phyloP scores from a whole-genome alignment of 2,329 filamentous ascomycete genomes.

The Scorias spongiosa region DNA sequence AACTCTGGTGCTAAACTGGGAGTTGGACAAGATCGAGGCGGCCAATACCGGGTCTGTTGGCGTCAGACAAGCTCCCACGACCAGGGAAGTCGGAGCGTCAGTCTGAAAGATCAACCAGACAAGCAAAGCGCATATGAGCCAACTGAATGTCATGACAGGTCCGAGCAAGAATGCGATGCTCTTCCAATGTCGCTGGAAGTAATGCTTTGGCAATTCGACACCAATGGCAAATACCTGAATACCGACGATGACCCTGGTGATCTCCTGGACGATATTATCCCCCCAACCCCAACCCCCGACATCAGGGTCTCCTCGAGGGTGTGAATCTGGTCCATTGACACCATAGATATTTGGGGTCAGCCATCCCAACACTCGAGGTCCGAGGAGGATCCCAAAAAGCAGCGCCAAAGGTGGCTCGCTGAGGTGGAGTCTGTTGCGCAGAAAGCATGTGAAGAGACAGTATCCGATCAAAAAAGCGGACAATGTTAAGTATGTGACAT shows the following conservation, averaged over 20 bases:
- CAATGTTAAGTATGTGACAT: constrained; percentile 30
- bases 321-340: constrained; percentile 5
- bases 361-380: constrained; percentile 25
- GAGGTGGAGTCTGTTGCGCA: constrained; percentile 33
- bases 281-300: constrained; percentile 26
- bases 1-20: constrained; percentile 36
- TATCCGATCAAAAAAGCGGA: constrained; percentile 32
- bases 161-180: constrained; percentile 35
- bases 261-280: constrained; percentile 26
- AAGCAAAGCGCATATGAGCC: constrained; percentile 33
- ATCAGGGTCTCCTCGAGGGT: constrained; percentile 5
- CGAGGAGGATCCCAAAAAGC: constrained; percentile 29
- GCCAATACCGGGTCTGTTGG: constrained; percentile 43
- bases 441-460: constrained; percentile 30
- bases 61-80: constrained; percentile 40
- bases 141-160: constrained; percentile 36
- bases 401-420: constrained; percentile 34
- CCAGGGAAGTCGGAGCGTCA: constrained; percentile 30
- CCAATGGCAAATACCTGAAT: constrained; percentile 26
- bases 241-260: constrained; percentile 31
- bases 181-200: constrained; percentile 37
- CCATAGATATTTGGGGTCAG: constrained; percentile 26
- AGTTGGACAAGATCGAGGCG: constrained; percentile 37
- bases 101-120: constrained; percentile 32
- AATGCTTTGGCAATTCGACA: constrained; percentile 26